Evolutionary conservation across 768 basidiomycete species (phyloP).

Genomic region (Termitomyces sp.): DNA sequence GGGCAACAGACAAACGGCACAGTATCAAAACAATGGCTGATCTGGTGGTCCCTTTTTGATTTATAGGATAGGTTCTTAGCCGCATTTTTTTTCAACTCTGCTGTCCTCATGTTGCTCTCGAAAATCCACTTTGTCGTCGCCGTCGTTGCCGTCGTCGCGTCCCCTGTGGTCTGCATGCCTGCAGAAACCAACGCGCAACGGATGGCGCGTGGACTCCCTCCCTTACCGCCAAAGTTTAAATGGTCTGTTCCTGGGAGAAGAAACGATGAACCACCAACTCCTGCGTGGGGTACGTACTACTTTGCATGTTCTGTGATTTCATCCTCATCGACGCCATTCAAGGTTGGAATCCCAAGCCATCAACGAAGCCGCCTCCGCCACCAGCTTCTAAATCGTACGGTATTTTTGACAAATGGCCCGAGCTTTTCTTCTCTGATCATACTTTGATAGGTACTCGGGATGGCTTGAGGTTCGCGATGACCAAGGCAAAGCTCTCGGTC

Average conservation of each 20-base stretch:
- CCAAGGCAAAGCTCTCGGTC: conserved; percentile 24
- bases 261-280: conserved; percentile 17
- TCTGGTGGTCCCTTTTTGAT: neutral
- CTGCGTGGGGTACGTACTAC: conserved; percentile 18
- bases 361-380: conserved; percentile 14
- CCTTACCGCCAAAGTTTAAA: conserved; percentile 29
- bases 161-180: conserved; percentile 15
- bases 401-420: neutral
- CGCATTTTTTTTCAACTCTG: neutral
- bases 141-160: conserved; percentile 17
- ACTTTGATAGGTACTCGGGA: conserved; percentile 22
- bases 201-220: conserved; percentile 39
- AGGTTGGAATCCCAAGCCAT: conserved; percentile 14
- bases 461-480: conserved; percentile 29
- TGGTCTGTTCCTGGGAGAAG: conserved; percentile 22
- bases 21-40: conserved; percentile 3
- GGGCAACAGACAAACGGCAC: conserved; percentile 1
- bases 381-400: conserved; percentile 24
- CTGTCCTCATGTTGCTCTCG: conserved; percentile 13
- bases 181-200: conserved; percentile 36
- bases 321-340: conserved; percentile 1
- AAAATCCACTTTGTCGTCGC: conserved; percentile 18
- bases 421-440: conserved; percentile 1
- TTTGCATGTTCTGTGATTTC: neutral
- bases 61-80: neutral